phyloP scores from a whole-genome alignment of 345 rosid genomes.

The Moricandia arvensis region DNA sequence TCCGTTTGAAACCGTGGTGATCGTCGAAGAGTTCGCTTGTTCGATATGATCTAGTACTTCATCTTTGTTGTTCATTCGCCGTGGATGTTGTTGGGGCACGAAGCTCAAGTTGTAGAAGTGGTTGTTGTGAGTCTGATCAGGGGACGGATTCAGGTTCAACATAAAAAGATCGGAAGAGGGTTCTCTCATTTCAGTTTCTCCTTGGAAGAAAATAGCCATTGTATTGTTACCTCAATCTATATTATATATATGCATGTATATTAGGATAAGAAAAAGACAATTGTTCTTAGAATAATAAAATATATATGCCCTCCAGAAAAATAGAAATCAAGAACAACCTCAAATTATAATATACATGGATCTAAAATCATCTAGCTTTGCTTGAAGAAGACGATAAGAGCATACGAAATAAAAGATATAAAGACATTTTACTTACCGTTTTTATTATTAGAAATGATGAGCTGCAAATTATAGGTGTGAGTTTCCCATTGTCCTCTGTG shows the following conservation, averaged over 20 bases:
- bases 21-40: slow-evolving; percentile 41
- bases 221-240: neutral
- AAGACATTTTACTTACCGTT: neutral
- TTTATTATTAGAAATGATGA: slow-evolving; percentile 17
- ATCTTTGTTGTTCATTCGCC: neutral
- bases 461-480: slow-evolving; percentile 19
- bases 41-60: slow-evolving; percentile 9
- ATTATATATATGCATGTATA: neutral
- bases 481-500: slow-evolving; percentile 16
- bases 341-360: neutral
- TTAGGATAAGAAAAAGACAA: neutral
- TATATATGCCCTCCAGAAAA: neutral
- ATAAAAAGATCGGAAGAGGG: slow-evolving; percentile 15
- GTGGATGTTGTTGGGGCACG: slow-evolving; percentile 11
- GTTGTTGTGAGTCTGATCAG: neutral
- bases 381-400: slow-evolving; percentile 2
- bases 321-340: neutral
- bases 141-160: slow-evolving; percentile 17
- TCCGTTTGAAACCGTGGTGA: slow-evolving; percentile 46
- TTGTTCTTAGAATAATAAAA: neutral
- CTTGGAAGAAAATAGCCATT: slow-evolving; percentile 27
- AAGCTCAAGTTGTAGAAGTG: slow-evolving; percentile 22
- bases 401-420: neutral
- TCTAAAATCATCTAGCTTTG: neutral
- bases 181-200: slow-evolving; percentile 31